Base-by-base conservation (phyloP, 371 early-diverging fungal species). In the Mortierella sp. region DNA sequence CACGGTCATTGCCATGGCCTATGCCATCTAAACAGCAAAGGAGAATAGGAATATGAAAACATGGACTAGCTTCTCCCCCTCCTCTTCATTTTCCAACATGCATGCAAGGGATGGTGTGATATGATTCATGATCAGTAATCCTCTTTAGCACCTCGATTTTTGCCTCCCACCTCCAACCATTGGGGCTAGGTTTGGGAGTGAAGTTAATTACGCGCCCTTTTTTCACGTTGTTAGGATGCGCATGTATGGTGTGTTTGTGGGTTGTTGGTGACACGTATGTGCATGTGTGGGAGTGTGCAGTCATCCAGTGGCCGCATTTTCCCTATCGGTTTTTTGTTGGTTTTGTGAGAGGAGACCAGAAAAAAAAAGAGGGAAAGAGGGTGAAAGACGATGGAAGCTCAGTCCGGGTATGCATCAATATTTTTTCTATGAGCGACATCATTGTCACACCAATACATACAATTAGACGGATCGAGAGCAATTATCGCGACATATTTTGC, bases 391-490 rank as follows among this genome's bases (percentile, higher is more conserved):
- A 24, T n/a, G 11, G 27, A 10, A 10, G 7, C 27, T 24, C 10
- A 6, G 16, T n/a, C 7, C n/a, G 24, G 38, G 10, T 1, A 35
- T 38, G 41, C 65, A 38, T 65, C 65, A 35, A 21, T 12, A 35
- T 18, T 56, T 41, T 32, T 65, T 65, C 65, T 18, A 38, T 65
- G 65, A 6, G 8, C 3, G 16, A 4, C 65, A 4, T 38, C 35
- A 21, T 65, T 65, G 41, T 65, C 38, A 21, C 21, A 65, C 60
- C 4, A 60, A 29, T 58, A 6, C 65, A 65, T 10, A 10, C 14
- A 72, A 10, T 46, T 32, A 49, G 72, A 72, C 51, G 29, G 14
- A 71, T 46, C 49, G 72, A 72, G 48, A 72, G 72, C 72, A 72
- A 51, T 44, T 35, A 72, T 72, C 49, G 72, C 49, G 72, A 72